Evolutionary conservation across 495 filamentous ascomycete species (phyloP).

Genomic region (Amniculicola lignicola): DNA sequence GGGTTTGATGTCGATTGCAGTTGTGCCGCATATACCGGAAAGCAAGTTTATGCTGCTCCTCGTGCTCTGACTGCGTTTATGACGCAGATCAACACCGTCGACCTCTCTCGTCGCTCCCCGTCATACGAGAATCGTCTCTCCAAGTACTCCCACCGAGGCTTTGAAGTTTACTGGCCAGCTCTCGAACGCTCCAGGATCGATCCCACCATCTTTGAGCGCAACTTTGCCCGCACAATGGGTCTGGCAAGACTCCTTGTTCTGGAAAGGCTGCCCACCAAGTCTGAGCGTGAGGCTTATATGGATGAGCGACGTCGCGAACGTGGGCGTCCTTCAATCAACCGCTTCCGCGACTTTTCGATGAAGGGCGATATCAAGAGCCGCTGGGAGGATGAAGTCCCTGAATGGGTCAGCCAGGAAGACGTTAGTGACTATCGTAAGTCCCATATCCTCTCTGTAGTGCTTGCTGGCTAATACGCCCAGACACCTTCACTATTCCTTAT

Average conservation of each 20-base stretch:
- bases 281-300: conserved; percentile 63
- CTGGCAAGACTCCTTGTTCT: conserved; percentile 78
- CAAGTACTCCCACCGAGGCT: conserved; percentile 79
- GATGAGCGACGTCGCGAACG: conserved; percentile 64
- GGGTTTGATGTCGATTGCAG: conserved; percentile 85
- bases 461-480: conserved; percentile 1
- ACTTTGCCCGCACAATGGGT: conserved; percentile 67
- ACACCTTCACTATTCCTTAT: conserved; percentile 62
- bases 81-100: conserved; percentile 75
- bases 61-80: conserved; percentile 70
- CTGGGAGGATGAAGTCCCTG: conserved; percentile 72
- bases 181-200: conserved; percentile 71
- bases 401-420: conserved; percentile 73
- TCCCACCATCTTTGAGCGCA: conserved; percentile 79
- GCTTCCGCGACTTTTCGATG: conserved; percentile 30
- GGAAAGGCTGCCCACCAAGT: conserved; percentile 65
- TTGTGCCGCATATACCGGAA: conserved; percentile 73
- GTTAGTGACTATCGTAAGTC: conserved; percentile 60
- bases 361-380: conserved; percentile 66
- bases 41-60: conserved; percentile 69
- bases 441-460: conserved; percentile 53
- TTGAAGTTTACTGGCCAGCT: conserved; percentile 73
- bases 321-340: conserved; percentile 54
- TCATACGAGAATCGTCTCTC: conserved; percentile 86
- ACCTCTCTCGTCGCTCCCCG: conserved; percentile 72